Percentiles rank a stretch among this genome's conserved stretches.
Evolutionary conservation across 148 eudicot genomes (phyloP).

Genomic region (Arbutus unedo): DNA sequence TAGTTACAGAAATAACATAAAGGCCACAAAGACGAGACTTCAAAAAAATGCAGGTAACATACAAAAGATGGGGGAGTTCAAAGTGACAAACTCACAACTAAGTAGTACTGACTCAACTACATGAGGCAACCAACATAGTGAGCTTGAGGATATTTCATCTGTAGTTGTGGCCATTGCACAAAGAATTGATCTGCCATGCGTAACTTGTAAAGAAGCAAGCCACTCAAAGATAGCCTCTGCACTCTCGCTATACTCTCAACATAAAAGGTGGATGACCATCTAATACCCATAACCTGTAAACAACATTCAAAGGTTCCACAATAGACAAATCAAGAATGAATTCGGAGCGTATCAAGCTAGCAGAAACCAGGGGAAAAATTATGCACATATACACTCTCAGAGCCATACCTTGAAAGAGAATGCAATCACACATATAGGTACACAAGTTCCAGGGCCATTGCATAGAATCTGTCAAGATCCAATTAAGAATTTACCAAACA

Average conservation of each 20-base stretch:
- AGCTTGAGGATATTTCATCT: slow-evolving; percentile 66
- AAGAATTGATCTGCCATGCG: slow-evolving; percentile 75
- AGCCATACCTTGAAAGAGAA: slow-evolving; percentile 69
- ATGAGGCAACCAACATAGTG: slow-evolving; percentile 78
- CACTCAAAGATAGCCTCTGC: slow-evolving; percentile 72
- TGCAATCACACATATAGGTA: slow-evolving; percentile 76
- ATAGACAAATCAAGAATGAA: not conserved
- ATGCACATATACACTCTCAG: not conserved
- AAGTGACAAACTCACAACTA: slow-evolving; percentile 18
- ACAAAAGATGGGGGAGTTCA: not conserved
- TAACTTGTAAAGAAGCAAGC: slow-evolving; percentile 76
- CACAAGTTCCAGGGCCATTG: slow-evolving; percentile 94
- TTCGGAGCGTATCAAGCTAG: not conserved
- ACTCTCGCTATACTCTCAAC: slow-evolving; percentile 96
- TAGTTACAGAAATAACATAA: not conserved
- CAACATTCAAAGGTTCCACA: slow-evolving; percentile 4
- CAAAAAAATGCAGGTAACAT: not conserved
- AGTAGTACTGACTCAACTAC: slow-evolving; percentile 32
- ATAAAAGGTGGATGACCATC: slow-evolving; percentile 82
- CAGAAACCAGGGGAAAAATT: not conserved
- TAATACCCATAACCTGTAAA: slow-evolving; percentile 66
- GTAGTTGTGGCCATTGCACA: slow-evolving; percentile 95
- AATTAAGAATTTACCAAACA: not conserved
- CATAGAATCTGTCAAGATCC: slow-evolving; percentile 61
- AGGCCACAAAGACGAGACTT: not conserved